These are phyloP conservation scores for Penicillium sp. DNA, from an alignment of 2,329 filamentous ascomycete genomes.

Conservation along the genomic window DNA sequence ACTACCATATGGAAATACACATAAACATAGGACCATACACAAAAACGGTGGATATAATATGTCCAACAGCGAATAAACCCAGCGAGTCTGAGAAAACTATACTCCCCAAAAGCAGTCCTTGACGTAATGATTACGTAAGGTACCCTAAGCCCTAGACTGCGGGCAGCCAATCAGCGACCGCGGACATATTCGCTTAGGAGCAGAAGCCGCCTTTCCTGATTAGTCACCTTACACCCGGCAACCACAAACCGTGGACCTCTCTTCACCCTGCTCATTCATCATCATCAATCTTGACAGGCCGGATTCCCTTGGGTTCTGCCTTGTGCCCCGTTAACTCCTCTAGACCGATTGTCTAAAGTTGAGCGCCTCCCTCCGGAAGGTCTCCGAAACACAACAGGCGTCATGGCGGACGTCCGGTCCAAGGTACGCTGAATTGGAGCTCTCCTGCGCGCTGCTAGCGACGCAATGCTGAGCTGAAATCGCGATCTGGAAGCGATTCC, in stretches of 20 bases:
- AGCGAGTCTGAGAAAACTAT: constrained; percentile 12
- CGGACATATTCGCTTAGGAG: constrained; percentile 35
- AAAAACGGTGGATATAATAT: not conserved
- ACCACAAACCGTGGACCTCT: constrained; percentile 35
- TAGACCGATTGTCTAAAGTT: constrained; percentile 45
- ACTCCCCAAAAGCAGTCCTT: constrained; percentile 27
- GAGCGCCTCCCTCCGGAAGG: constrained; percentile 49
- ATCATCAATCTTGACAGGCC: constrained; percentile 24
- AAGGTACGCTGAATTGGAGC: constrained; percentile 42
- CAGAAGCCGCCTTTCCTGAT: constrained; percentile 36
- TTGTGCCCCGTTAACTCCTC: constrained; percentile 25
- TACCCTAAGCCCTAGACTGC: constrained; percentile 42
- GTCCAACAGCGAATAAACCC: not conserved
- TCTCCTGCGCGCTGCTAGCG: constrained; percentile 3
- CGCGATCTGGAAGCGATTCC: constrained; percentile 6
- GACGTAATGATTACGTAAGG: constrained; percentile 27
- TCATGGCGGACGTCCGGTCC: constrained; percentile 53
- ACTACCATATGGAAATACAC: not conserved
- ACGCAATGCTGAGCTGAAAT: not conserved
- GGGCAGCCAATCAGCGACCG: constrained; percentile 18
- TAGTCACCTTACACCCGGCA: constrained; percentile 24
- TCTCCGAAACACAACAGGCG: constrained; percentile 45
- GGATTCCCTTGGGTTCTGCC: constrained; percentile 35
- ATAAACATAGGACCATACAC: not conserved
- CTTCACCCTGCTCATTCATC: constrained; percentile 27